Evolutionary conservation across 1,139 yeast species (phyloP), one percentile per base, ranked within the genome.

Genomic region (Protomyces inundatus): DNA sequence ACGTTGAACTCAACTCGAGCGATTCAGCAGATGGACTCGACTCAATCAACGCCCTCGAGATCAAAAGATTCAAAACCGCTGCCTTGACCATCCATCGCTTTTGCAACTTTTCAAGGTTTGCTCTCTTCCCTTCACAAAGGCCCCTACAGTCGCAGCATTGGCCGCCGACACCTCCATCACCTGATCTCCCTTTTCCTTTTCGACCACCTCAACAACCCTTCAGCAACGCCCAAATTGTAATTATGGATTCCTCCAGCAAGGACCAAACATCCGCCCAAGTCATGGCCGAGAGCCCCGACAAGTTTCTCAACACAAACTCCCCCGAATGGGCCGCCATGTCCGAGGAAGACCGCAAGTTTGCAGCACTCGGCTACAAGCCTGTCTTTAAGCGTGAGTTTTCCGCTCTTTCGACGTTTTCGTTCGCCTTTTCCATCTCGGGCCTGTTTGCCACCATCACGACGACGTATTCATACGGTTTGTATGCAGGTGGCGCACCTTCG

Each of bases 321-420:
- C 36, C 55, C 12, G 62, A 58, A 53, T 58, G 62, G 62, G 36
- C 62, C 35, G 40, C 62, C 36, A 33, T 58, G 56, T 39, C 50
- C 35, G 58, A 58, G 14, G 66, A 64, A 45, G 60, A 64, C 60
- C 45, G 55, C n/a, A 12, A 48, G 30, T 69, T 76, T 57, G 75
- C 72, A 62, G 71, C 72, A 42, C 78, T 86, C 70, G 93, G 93
- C 53, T 87, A 87, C 72, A 84, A 84, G 71, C 88, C 84, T 69
- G 91, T 87, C 71, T 84, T 87, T 73, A 83, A 83, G 71, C 82
- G 93, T 73, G 89, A 87, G 69, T 77, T 76, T 68, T 80, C 88
- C 3, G 81, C 86, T 0, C 82, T 86, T 67, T 83, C 86, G 51
- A 88, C 86, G 35, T 67, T 67, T 45, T 67, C 67, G 12, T 66